These are phyloP conservation scores for Cystobasidium onofrii DNA, from an alignment of 768 basidiomycete species.

Conservation along the genomic window DNA sequence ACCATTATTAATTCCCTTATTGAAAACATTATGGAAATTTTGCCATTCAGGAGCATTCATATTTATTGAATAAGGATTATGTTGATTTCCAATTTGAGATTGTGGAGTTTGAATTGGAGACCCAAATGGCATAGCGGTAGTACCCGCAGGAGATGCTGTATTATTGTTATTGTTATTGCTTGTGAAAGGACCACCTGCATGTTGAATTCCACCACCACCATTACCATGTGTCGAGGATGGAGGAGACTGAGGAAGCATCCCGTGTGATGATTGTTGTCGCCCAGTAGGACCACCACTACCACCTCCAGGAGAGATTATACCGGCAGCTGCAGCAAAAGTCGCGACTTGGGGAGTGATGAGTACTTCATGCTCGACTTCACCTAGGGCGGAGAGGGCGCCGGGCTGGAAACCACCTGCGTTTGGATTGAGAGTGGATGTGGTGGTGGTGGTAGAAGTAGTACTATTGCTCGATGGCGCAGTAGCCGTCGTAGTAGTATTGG, in stretches of 20 bases:
- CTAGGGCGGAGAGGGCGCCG: conserved; percentile 54
- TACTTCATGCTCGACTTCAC: conserved; percentile 41
- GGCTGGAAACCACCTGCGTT: conserved; percentile 52
- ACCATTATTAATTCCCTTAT: conserved; percentile 4
- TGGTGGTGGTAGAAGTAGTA: conserved; percentile 1
- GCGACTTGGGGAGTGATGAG: conserved; percentile 41
- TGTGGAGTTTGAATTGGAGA: conserved; percentile 26
- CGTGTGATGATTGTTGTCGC: conserved; percentile 14
- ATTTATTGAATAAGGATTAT: background rate
- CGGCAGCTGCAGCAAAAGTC: conserved; percentile 37
- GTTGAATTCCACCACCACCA: background rate
- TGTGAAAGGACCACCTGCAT: conserved; percentile 16
- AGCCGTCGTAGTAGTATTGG: conserved; percentile 39
- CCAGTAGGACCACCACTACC: no score
- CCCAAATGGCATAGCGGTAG: conserved; percentile 5
- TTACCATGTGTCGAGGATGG: conserved; percentile 7
- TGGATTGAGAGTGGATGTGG: conserved; percentile 46
- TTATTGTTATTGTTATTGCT: background rate
- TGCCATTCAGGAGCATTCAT: conserved; percentile 16
- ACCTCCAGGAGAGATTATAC: conserved; percentile 27
- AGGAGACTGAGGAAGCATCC: conserved; percentile 4
- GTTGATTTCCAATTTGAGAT: background rate
- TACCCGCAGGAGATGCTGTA: background rate
- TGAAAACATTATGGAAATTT: conserved; percentile 30
- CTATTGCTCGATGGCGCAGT: conserved; percentile 53